Base-by-base conservation (phyloP, 352 stramenopile species). In the Phytophthora pluvialis region DNA sequence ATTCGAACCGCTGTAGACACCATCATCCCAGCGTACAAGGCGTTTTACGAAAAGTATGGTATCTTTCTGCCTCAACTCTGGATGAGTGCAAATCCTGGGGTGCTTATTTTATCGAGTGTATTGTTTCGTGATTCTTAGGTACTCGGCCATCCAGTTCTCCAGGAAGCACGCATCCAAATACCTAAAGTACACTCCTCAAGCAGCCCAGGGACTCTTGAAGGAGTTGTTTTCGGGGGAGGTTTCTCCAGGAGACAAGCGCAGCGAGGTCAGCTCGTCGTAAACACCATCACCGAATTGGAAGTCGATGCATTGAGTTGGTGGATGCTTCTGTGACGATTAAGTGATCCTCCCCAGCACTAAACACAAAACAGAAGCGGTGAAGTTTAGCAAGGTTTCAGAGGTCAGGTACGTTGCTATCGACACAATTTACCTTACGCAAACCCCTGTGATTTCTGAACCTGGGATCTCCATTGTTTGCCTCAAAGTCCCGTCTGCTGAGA, bases 151-250 rank as follows among this genome's bases (percentile, higher is more conserved):
- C 48, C 88, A 96, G 33, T 97, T 98, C 54, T 97, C 90, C n/a
- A 97, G 93, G 74, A 97, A 97, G 56, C 92, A 97, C 64, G 86
- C 83, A 50, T 80, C 87, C 53, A 93, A 82, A 67, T 97, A 97
- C 53, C 80, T 97, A 33, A 95, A 96, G 66, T 97, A 95, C 63
- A 90, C 78, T 42, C 93, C 88, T 49, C 84, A 78, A 76, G 89
- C 86, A 32, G 86, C 88, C 28, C 88, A 96, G 54, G 66, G 80
- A 16, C 67, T 97, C 31, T 77, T 98, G 49, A 86, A 81, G 12
- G 82, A 97, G 58, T 70, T 97, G 36, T 98, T 95, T 55, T 60
- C 78, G 2, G 83, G 81, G 7, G 78, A 93, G 52, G 52, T 64
- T 46, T 47, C 47, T 48, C 40, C 55, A 33, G 51, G 38, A 48